Conservation (phyloP, 2,329 filamentous ascomycete species). For the Xylaria sp. region DNA sequence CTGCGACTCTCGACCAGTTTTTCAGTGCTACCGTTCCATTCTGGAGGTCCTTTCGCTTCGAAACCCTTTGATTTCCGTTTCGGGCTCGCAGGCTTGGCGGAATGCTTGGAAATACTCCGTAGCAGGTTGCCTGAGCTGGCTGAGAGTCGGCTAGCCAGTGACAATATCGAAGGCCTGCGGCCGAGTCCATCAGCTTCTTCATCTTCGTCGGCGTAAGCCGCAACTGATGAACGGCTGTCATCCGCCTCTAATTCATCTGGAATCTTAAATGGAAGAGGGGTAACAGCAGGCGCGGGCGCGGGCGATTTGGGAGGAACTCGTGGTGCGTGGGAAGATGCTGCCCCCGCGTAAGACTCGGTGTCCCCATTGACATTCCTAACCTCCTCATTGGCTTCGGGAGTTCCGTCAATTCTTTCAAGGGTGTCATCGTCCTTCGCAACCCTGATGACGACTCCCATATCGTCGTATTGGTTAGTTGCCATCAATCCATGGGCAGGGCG, state of each 20-base stretch:
- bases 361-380: constrained; percentile 31
- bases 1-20: constrained; percentile 37
- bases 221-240: constrained; percentile 58
- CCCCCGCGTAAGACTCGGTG: constrained; percentile 29
- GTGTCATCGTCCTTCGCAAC: constrained; percentile 46
- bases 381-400: constrained; percentile 32
- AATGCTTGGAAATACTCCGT: constrained; percentile 40
- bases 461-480: constrained; percentile 37
- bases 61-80: constrained; percentile 24
- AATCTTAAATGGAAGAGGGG: constrained; percentile 62
- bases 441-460: constrained; percentile 48
- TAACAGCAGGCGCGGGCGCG: constrained; percentile 46
- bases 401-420: constrained; percentile 24
- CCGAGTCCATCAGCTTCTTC: constrained; percentile 28
- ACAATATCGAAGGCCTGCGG: constrained; percentile 34
- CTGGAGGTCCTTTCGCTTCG: constrained; percentile 17
- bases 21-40: constrained; percentile 40
- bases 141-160: constrained; percentile 45
- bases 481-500: constrained; percentile 35
- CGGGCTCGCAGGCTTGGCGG: constrained; percentile 25
- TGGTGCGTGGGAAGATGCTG: constrained; percentile 26
- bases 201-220: constrained; percentile 61
- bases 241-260: constrained; percentile 34
- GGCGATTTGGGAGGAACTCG: constrained; percentile 36
- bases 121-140: constrained; percentile 42